Evolutionary conservation across 2,329 filamentous ascomycete species (phyloP).

Genomic region (Colletotrichum scovillei): DNA sequence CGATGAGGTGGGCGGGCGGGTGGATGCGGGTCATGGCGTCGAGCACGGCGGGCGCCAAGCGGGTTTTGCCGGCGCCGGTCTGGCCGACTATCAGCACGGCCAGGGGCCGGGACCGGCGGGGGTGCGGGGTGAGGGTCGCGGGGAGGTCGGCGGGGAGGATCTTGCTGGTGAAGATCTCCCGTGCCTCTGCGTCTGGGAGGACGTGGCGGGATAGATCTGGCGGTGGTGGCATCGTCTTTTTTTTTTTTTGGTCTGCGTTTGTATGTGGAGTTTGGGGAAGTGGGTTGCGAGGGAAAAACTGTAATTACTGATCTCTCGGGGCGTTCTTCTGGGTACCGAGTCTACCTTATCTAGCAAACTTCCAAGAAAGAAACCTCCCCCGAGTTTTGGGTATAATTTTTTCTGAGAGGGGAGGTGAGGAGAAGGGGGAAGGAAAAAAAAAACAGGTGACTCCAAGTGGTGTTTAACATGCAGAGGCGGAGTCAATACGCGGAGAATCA

Average conservation of each 20-base stretch:
- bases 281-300: not conserved
- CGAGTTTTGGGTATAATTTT: not conserved
- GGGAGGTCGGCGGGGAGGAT: constrained; percentile 50
- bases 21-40: constrained; percentile 42
- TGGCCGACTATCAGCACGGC: constrained; percentile 59
- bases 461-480: not conserved
- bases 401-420: not conserved
- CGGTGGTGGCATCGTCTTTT: constrained; percentile 36
- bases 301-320: not conserved
- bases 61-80: constrained; percentile 61
- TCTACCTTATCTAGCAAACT: not conserved
- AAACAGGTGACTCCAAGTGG: not conserved
- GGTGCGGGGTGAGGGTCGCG: constrained; percentile 24
- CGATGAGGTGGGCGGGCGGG: constrained; percentile 54
- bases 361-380: not conserved
- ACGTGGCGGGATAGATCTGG: constrained; percentile 45
- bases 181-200: constrained; percentile 44
- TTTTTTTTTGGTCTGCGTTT: not conserved
- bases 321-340: not conserved
- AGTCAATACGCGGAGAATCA: not conserved
- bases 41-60: constrained; percentile 52
- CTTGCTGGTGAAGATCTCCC: constrained; percentile 44
- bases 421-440: not conserved
- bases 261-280: not conserved
- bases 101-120: constrained; percentile 42